Conservation (phyloP, 2,329 filamentous ascomycete genomes). For the Didymella segeticola region DNA sequence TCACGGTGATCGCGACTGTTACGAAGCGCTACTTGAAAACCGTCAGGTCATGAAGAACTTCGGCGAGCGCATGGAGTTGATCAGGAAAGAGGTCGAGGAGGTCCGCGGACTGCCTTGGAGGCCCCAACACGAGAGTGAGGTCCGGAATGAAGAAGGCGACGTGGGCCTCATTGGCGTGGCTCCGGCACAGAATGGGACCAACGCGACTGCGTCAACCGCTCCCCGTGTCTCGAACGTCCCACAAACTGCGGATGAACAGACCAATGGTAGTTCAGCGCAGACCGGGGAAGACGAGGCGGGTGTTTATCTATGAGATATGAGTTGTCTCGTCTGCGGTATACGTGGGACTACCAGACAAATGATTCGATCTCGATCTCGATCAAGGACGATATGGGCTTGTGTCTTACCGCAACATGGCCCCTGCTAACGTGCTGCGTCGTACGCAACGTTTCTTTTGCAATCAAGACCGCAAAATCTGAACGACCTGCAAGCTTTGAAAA, state of each 20-base stretch:
- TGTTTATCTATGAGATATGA: conserved; percentile 8
- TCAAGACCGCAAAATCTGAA: too few species aligned
- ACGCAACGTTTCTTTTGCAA: too few species aligned
- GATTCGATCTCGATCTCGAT: too few species aligned
- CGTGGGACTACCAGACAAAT: neutral
- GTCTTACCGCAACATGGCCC: neutral
- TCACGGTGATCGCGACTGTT: conserved; percentile 71
- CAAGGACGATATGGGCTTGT: too few species aligned
- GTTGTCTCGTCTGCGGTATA: neutral
- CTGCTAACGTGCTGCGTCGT: neutral
- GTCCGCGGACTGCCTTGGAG: conserved; percentile 62
- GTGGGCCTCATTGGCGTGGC: conserved; percentile 1
- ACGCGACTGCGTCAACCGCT: neutral
- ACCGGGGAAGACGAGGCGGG: conserved; percentile 11
- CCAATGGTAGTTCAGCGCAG: neutral
- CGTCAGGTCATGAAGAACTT: conserved; percentile 71
- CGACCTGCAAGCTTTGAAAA: too few species aligned
- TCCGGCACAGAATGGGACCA: conserved; percentile 1
- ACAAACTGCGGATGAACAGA: neutral
- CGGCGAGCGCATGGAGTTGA: conserved; percentile 68
- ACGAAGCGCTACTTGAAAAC: conserved; percentile 77
- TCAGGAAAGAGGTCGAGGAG: conserved; percentile 70
- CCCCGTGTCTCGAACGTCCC: neutral
- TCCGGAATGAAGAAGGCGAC: conserved; percentile 15
- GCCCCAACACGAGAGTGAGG: conserved; percentile 32